Base-by-base conservation (phyloP, 106 monocot species). In the Chionographis japonica region DNA sequence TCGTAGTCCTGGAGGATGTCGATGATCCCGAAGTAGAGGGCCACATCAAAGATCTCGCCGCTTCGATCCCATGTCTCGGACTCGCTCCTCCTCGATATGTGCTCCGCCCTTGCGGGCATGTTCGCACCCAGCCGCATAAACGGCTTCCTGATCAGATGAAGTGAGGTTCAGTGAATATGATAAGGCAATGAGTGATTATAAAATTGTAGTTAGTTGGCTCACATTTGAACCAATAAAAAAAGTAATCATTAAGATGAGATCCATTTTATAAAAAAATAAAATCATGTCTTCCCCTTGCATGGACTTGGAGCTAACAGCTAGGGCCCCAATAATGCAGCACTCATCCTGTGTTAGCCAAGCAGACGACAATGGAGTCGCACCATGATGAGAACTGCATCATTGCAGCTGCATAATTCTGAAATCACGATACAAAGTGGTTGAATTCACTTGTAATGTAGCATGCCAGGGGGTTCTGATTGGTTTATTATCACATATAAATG, bases 41-140 rank as follows among this genome's bases (percentile, higher is more conserved):
- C 68, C 14, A 64, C 77, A 40, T 87, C 87, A 52, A 77, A 80
- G 20, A 79, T 65, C 60, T 81, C 81, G 5, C 81, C 63, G 37
- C 35, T 37, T 55, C 7, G 42, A 14, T 13, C 17, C 1, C 61
- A 76, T 60, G 76, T 11, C n/a, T 75, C 68, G 4, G 71, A 81
- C 4, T 72, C 81, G n/a, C 68, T 78, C n/a, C 49, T 76, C 40
- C 62, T 61, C 2, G 68, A 72, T 14, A 75, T 46, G 35, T 73
- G 81, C 66, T 83, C 74, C 55, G 83, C 87, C 38, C 77, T 87
- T 35, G 79, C 87, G 3, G 83, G 82, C 82, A 87, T 79, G 77
- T 82, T 87, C 6, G 73, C 75, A 14, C 86, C 86, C 56, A 87
- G 58, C 5, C 76, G 76, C 8, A 79, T 74, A 61, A 68, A 17